Percentiles rank a stretch among this genome's conserved stretches.
Evolutionary conservation across 768 basidiomycete genomes (phyloP).

Genomic region (Russula griseocarnosa): DNA sequence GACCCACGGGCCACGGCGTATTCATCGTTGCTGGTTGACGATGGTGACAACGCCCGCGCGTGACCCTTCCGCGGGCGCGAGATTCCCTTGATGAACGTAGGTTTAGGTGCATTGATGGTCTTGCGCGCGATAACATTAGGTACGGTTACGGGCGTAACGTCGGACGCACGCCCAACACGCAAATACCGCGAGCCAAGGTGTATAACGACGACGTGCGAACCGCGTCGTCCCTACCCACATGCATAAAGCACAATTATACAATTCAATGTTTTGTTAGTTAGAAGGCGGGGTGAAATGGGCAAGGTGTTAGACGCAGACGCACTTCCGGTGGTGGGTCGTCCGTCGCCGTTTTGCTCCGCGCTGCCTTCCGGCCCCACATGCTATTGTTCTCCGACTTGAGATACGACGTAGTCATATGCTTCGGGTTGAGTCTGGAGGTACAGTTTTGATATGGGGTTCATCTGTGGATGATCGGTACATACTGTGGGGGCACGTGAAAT

Average conservation of each 20-base stretch:
- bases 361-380: conserved; percentile 66
- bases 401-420: conserved; percentile 73
- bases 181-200: conserved; percentile 74
- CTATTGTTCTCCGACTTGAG: conserved; percentile 72
- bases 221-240: conserved; percentile 50
- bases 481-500: conserved; percentile 69
- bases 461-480: conserved; percentile 1
- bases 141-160: conserved; percentile 64
- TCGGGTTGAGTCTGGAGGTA: conserved; percentile 62
- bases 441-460: background rate
- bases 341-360: conserved; percentile 31
- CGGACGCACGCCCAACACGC: conserved; percentile 72
- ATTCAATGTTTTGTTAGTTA: background rate
- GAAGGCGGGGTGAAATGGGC: background rate
- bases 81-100: conserved; percentile 48
- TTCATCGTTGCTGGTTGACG: conserved; percentile 44
- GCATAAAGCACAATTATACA: background rate
- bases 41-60: conserved; percentile 29
- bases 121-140: conserved; percentile 73
- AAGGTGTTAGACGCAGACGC: conserved; percentile 16
- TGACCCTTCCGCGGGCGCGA: conserved; percentile 49
- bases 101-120: conserved; percentile 44
- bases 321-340: conserved; percentile 31
- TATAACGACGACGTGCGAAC: conserved; percentile 72
- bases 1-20: conserved; percentile 44